These are phyloP conservation scores for Arctium minus DNA, from an alignment of 129 eudicot species.

Conservation along the genomic window DNA sequence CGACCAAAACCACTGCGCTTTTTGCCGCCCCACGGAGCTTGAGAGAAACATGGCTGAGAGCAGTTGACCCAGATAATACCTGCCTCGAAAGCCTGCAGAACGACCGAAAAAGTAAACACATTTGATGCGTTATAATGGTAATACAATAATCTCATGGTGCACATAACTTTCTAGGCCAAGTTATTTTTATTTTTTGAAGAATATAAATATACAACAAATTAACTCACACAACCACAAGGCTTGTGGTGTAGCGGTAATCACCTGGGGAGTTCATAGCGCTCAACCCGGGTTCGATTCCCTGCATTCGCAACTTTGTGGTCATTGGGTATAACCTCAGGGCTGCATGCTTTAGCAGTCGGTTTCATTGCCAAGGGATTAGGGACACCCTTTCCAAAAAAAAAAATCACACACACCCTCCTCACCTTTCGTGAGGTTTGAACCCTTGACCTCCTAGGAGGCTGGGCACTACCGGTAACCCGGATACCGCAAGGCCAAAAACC, in stretches of 20 bases:
- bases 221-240: background rate
- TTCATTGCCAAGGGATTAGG: too few species aligned
- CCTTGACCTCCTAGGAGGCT: too few species aligned
- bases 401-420: too few species aligned
- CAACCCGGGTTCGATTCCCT: too few species aligned
- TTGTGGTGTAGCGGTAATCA: too few species aligned
- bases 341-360: too few species aligned
- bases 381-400: too few species aligned
- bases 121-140: background rate
- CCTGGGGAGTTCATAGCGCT: too few species aligned
- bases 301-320: too few species aligned
- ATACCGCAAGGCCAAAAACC: background rate
- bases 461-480: background rate
- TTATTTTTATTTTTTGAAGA: background rate
- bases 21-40: conserved; percentile 97
- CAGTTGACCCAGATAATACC: conserved; percentile 89
- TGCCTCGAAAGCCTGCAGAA: conserved; percentile 59
- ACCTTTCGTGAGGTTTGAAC: too few species aligned
- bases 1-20: conserved; percentile 95
- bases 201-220: background rate
- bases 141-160: background rate
- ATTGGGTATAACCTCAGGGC: too few species aligned
- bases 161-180: background rate
- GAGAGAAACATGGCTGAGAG: conserved; percentile 94
- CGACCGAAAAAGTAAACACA: background rate